Base-by-base conservation (phyloP, 768 basidiomycete genomes). In the Termitomyces titanicus region DNA sequence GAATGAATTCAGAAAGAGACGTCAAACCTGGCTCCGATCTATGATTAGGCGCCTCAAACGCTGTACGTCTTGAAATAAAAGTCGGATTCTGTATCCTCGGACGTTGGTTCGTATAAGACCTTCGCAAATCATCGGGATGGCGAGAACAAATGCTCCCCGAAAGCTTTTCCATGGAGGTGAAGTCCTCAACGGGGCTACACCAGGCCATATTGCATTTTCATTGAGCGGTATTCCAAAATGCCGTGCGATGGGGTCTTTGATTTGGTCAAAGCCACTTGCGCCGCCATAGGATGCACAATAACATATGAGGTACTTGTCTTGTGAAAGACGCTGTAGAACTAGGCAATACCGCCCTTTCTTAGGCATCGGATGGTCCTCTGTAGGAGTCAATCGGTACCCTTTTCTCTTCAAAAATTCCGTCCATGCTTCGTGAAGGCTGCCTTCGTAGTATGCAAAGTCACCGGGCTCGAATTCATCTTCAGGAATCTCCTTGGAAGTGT, bases 171-270 rank as follows among this genome's bases (percentile, higher is more conserved):
- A 74, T 46, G 61, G 60, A 24, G 71, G 74, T 7, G 54, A 61
- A 3, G 68, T 71, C 39, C 60, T 63, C 27, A 72, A 59, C 17
- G 70, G 66, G n/a, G 59, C 45, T 27, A 62, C 55, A 11, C 68
- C 60, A 17, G 68, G 65, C 72, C 71, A 71, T 29, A 56, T 51
- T 13, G 64, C 64, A 29, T 57, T 60, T 24, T 61, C 56, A 43
- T 70, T 70, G 40, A 75, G 63, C 29, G 74, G 72, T 44, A 76
- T 59, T 18, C 70, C 69, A 58, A 75, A 76, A 48, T 64, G 61
- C 34, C 63, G 67, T 12, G 61, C 68, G 15, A 71, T 52, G 27
- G 63, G 62, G 38, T 62, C 56, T 20, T 40, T 51, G 11, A 73
- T 60, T 42, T 66, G 57, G 6, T 62, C 51, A 25, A 59, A 61